Evolutionary conservation across 805 yeast genomes (phyloP).

Genomic region (Cephaloascus albidus): DNA sequence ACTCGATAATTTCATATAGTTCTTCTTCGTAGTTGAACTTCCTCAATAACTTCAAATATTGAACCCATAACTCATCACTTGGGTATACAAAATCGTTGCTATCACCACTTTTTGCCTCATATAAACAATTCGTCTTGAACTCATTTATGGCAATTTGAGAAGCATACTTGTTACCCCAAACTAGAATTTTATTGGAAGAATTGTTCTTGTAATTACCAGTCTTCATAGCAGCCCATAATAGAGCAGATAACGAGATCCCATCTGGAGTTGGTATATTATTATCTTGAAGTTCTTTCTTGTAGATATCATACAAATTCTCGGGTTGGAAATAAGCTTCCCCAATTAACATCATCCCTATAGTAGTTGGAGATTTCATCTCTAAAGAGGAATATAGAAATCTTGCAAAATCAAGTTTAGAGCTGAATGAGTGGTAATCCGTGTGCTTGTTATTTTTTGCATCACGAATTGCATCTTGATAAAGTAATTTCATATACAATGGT

Average conservation of each 20-base stretch:
- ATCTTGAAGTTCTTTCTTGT: slow-evolving; percentile 4
- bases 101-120: slow-evolving; percentile 5
- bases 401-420: neutral
- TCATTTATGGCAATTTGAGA: slow-evolving; percentile 54
- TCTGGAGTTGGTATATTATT: slow-evolving; percentile 11
- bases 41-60: slow-evolving; percentile 42
- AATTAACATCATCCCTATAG: slow-evolving; percentile 11
- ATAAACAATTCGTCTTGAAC: slow-evolving; percentile 34
- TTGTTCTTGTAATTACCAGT: slow-evolving; percentile 4
- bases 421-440: neutral
- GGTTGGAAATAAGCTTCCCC: slow-evolving; percentile 11
- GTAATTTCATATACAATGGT: neutral
- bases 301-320: slow-evolving; percentile 6
- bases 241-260: slow-evolving; percentile 24
- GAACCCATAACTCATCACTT: slow-evolving; percentile 34
- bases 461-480: neutral
- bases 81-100: slow-evolving; percentile 29
- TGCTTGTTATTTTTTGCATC: neutral
- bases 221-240: slow-evolving; percentile 38
- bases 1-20: slow-evolving; percentile 37
- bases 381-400: neutral
- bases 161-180: slow-evolving; percentile 46
- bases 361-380: slow-evolving; percentile 4
- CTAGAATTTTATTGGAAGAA: slow-evolving; percentile 8
- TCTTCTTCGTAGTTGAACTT: slow-evolving; percentile 37